Conservation (phyloP, 2,329 filamentous ascomycete genomes). For the Pleurostoma richardsiae region DNA sequence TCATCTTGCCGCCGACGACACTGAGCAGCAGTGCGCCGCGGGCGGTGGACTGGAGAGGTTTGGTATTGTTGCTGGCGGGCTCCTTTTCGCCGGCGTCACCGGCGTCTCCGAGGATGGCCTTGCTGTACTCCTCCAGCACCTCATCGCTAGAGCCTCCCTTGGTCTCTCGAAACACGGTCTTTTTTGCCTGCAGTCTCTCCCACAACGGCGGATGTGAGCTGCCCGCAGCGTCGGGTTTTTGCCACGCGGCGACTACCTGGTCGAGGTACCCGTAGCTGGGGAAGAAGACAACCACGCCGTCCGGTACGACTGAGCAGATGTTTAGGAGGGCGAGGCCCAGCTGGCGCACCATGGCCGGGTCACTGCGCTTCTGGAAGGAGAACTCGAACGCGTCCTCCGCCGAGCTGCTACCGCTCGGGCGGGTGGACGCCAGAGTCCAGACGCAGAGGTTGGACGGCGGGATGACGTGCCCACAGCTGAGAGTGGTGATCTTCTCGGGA, state of each 20-base stretch:
- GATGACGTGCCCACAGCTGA: constrained; percentile 94
- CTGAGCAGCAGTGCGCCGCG: constrained; percentile 77
- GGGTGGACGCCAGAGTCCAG: constrained; percentile 55
- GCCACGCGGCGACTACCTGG: constrained; percentile 63
- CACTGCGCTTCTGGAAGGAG: constrained; percentile 72
- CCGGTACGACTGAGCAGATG: constrained; percentile 69
- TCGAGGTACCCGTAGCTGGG: constrained; percentile 91
- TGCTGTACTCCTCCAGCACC: constrained; percentile 67
- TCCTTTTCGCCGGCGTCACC: background rate
- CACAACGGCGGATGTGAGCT: constrained; percentile 37
- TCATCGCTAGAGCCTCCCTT: constrained; percentile 59
- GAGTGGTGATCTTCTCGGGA: constrained; percentile 61
- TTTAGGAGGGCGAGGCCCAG: constrained; percentile 70
- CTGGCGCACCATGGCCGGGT: constrained; percentile 64
- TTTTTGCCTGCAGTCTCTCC: constrained; percentile 52
- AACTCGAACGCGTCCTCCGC: constrained; percentile 67
- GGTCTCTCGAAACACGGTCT: constrained; percentile 57
- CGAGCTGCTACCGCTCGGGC: constrained; percentile 18
- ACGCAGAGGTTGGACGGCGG: constrained; percentile 76
- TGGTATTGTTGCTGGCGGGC: constrained; percentile 2
- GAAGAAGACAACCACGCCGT: constrained; percentile 92
- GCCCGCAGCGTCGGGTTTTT: constrained; percentile 21
- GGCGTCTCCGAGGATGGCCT: constrained; percentile 54
- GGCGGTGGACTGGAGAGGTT: background rate
- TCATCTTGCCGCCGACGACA: constrained; percentile 91